A percentile compares a stretch with the other conserved stretches of the same genome.
phyloP scores from a whole-genome alignment of 2,329 filamentous ascomycete species.

The Gyromitra esculenta region DNA sequence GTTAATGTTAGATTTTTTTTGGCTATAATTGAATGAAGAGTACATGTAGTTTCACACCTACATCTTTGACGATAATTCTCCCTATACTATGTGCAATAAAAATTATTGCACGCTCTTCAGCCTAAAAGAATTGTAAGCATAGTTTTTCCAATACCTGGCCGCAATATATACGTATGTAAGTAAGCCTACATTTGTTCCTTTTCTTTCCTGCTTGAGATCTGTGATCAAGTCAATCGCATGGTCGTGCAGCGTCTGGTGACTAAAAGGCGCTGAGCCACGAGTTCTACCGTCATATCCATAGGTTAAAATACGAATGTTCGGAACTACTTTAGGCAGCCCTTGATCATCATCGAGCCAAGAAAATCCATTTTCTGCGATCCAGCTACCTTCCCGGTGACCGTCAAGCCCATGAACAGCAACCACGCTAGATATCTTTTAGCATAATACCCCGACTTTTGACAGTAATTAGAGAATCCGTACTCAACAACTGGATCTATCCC shows the following conservation, averaged over 20 bases:
- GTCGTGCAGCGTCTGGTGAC: slow-evolving; percentile 13
- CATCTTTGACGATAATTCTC: slow-evolving; percentile 19
- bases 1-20: slow-evolving; percentile 7
- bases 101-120: background rate
- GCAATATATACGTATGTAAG: background rate
- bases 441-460: background rate
- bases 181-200: background rate
- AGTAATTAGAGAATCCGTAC: background rate
- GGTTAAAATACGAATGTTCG: slow-evolving; percentile 56
- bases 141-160: background rate
- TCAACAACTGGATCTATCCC: background rate
- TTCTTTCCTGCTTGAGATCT: background rate
- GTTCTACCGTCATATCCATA: slow-evolving; percentile 56
- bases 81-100: slow-evolving; percentile 18
- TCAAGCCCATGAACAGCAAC: slow-evolving; percentile 31
- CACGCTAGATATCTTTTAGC: background rate
- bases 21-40: background rate
- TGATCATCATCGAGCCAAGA: slow-evolving; percentile 56
- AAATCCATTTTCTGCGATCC: slow-evolving; percentile 47
- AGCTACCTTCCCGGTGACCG: slow-evolving; percentile 10
- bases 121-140: background rate
- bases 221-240: slow-evolving; percentile 12
- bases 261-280: background rate
- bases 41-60: background rate
- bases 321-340: slow-evolving; percentile 53